Base-by-base conservation (phyloP, 225 moss, liverwort and hornwort species). In the Rhytidiadelphus loreus region DNA sequence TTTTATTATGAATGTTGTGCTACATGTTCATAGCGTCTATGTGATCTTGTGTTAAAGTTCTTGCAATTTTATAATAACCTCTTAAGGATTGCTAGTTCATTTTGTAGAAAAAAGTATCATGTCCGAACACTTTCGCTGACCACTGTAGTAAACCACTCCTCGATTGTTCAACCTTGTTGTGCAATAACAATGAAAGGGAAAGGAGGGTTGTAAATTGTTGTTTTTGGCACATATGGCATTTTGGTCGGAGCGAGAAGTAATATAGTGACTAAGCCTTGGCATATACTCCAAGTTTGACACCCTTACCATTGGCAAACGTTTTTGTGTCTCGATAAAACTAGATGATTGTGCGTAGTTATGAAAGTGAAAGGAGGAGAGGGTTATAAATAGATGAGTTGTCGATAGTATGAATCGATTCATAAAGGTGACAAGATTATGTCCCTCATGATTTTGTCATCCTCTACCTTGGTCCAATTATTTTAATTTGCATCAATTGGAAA, bases 261-360 rank as follows among this genome's bases (percentile, higher is more conserved):
- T 4, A 52, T 0, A 33, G 0, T 76, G 3, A 76, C 2, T 4
- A 21, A 35, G 14, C 22, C 14, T 13, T 52, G 5, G 14, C 35
- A 76, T 52, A 22, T 14, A 23, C 23, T 76, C 1, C 4, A 53
- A 35, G 9, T 0, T 1, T 76, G 4, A 50, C 4, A 50, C 3
- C 4, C 5, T 0, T 3, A 0, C 50, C 1, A 50, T 1, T 52
- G 35, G 22, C 0, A 0, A 76, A 14, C 14, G 2, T 8, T 14
- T 23, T 53, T 35, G 14, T 76, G n/a, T 76, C 9, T 1, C 35
- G 12, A 52, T 52, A 8, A 76, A 13, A 52, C 3, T 22, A 76
- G 52, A 76, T 33, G 22, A 33, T 22, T 76, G 53, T 76, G 13
- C 9, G 35, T 23, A 9, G 23, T 35, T 23, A 22, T 52, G 23